Evolutionary conservation across 139 green algal genomes (phyloP).

Genomic region (Tetraselmis striata): DNA sequence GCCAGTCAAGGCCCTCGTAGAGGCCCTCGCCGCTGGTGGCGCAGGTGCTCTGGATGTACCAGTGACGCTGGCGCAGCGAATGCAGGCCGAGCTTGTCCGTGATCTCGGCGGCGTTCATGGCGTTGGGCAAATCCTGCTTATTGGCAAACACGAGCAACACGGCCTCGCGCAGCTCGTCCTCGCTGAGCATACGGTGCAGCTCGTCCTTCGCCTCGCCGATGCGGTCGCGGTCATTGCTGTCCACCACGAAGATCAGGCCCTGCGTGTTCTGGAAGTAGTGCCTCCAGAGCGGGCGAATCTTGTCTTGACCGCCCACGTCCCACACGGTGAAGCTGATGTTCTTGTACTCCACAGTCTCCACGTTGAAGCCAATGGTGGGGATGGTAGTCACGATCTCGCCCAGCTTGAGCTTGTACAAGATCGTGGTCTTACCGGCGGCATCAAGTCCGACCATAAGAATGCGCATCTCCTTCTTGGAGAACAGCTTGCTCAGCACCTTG

Average conservation of each 20-base stretch:
- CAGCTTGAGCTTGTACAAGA: constrained; percentile 99
- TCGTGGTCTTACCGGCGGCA: constrained; percentile 98
- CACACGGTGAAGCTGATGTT: constrained; percentile 96
- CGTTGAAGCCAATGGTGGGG: constrained; percentile 98
- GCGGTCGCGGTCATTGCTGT: constrained; percentile 93
- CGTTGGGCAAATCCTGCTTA: constrained; percentile 99
- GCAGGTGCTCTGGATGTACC: constrained; percentile 96
- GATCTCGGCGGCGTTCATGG: constrained; percentile 99
- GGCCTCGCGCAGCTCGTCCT: constrained; percentile 84
- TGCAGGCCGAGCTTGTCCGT: constrained; percentile 98
- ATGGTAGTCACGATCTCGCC: constrained; percentile 98
- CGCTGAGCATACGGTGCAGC: constrained; percentile 98
- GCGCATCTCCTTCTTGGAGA: constrained; percentile 96
- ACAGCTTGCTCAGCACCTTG: constrained; percentile 85
- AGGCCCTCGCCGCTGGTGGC: constrained; percentile 93
- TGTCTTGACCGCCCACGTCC: constrained; percentile 93
- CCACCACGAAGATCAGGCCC: constrained; percentile 98
- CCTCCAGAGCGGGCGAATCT: constrained; percentile 78
- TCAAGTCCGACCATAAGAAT: constrained; percentile 99
- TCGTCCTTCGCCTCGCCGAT: constrained; percentile 94
- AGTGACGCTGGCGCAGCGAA: constrained; percentile 89
- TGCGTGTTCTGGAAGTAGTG: constrained; percentile 99
- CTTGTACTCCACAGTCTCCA: constrained; percentile 97
- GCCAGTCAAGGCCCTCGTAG: constrained; percentile 97
- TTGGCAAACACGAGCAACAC: constrained; percentile 98